phyloP scores from a whole-genome alignment of 345 rosid species.

The Eucalyptus curtisii region DNA sequence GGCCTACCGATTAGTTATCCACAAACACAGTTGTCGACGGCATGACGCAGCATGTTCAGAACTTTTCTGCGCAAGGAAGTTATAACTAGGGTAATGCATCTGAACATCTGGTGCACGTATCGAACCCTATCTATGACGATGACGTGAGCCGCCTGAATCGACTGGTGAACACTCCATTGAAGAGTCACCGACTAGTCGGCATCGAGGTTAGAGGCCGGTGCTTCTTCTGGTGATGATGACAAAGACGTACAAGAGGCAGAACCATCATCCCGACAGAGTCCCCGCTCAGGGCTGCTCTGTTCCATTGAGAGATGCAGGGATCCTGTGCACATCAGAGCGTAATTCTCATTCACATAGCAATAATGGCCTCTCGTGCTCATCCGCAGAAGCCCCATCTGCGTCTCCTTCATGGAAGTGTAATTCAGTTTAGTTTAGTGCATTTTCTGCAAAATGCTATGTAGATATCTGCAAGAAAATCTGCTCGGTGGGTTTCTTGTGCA shows the following conservation, averaged over 20 bases:
- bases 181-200: slow-evolving; percentile 67
- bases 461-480: not conserved
- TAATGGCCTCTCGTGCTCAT: slow-evolving; percentile 42
- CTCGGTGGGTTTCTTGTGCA: not conserved
- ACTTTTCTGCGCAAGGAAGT: not conserved
- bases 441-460: not conserved
- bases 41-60: not conserved
- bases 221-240: slow-evolving; percentile 18
- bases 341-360: slow-evolving; percentile 29
- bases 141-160: slow-evolving; percentile 7
- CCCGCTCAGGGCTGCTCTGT: slow-evolving; percentile 68
- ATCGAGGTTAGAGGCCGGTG: slow-evolving; percentile 30
- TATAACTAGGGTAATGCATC: not conserved
- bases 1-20: not conserved
- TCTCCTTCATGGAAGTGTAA: slow-evolving; percentile 70
- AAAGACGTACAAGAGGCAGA: not conserved
- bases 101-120: slow-evolving; percentile 43
- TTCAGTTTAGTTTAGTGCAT: not conserved
- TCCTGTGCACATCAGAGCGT: slow-evolving; percentile 37
- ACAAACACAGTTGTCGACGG: not conserved
- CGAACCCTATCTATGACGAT: slow-evolving; percentile 58
- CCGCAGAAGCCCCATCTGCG: slow-evolving; percentile 53
- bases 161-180: slow-evolving; percentile 37
- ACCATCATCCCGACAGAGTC: not conserved
- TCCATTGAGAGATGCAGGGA: slow-evolving; percentile 37